Conservation (phyloP, 2,329 filamentous ascomycete species). For the Fusarium armeniacum region DNA sequence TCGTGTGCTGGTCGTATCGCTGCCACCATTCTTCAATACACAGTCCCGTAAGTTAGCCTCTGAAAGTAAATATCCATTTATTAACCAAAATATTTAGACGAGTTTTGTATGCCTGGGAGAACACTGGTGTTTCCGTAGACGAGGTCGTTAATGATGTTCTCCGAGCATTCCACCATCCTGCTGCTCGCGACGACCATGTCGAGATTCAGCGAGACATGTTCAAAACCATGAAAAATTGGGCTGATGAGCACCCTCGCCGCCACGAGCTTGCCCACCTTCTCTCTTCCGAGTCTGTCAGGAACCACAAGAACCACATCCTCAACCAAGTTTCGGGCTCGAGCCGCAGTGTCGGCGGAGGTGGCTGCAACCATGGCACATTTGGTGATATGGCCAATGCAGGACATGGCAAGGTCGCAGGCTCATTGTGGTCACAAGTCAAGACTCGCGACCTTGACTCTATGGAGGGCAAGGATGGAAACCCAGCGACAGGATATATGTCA, state of each 20-base stretch:
- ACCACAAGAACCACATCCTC: slow-evolving; percentile 82
- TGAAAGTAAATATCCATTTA: background rate
- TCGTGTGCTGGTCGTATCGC: slow-evolving; percentile 82
- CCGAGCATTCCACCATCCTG: slow-evolving; percentile 91
- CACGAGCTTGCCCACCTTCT: slow-evolving; percentile 80
- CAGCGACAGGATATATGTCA: slow-evolving; percentile 56
- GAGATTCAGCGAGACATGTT: slow-evolving; percentile 94
- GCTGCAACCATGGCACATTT: slow-evolving; percentile 60
- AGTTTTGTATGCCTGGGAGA: slow-evolving; percentile 92
- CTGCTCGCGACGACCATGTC: slow-evolving; percentile 78
- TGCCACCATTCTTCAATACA: slow-evolving; percentile 84
- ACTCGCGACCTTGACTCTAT: slow-evolving; percentile 70
- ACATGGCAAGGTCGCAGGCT: slow-evolving; percentile 70
- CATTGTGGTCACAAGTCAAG: slow-evolving; percentile 73
- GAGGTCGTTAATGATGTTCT: slow-evolving; percentile 87
- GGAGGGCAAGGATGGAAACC: slow-evolving; percentile 62
- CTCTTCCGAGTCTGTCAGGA: slow-evolving; percentile 84
- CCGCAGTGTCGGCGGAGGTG: slow-evolving; percentile 48
- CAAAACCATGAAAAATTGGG: slow-evolving; percentile 85
- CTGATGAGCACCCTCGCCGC: slow-evolving; percentile 75
- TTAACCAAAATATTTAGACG: slow-evolving; percentile 63
- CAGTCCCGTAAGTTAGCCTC: slow-evolving; percentile 74
- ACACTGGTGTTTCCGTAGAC: slow-evolving; percentile 83
- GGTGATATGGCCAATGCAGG: slow-evolving; percentile 61
- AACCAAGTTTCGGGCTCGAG: slow-evolving; percentile 50